Percentiles rank a stretch among this genome's conserved stretches.
These are phyloP conservation scores for Populus alba DNA, from an alignment of 345 rosid species.

Conservation along the genomic window DNA sequence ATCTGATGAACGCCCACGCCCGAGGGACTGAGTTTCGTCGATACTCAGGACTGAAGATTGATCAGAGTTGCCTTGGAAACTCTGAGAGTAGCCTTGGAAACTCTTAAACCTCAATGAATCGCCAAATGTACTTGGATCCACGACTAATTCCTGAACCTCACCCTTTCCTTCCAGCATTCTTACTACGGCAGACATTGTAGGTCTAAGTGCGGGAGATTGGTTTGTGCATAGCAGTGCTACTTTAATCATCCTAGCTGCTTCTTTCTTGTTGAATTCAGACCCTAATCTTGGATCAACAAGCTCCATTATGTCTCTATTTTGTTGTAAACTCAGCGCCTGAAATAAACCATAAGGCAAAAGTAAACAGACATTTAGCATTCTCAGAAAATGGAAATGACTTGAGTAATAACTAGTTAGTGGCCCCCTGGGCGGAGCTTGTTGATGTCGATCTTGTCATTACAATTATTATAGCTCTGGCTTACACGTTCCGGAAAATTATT, in stretches of 20 bases:
- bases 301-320: constrained; percentile 37
- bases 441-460: too few relatives aligned
- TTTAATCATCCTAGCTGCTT: constrained; percentile 42
- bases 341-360: too few relatives aligned
- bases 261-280: constrained; percentile 35
- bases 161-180: constrained; percentile 46
- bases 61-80: constrained; percentile 7
- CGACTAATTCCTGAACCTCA: constrained; percentile 33
- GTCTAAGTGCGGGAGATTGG: too few relatives aligned
- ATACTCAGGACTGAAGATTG: not conserved
- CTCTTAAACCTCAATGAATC: constrained; percentile 20
- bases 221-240: constrained; percentile 49
- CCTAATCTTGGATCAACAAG: constrained; percentile 44
- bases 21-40: not conserved
- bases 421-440: too few relatives aligned
- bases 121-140: constrained; percentile 26
- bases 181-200: constrained; percentile 57
- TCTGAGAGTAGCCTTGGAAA: not conserved
- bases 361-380: too few relatives aligned
- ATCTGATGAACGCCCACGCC: not conserved
- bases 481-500: too few relatives aligned
- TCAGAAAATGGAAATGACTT: too few relatives aligned
- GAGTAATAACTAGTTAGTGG: too few relatives aligned
- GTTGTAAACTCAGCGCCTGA: too few relatives aligned
- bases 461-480: too few relatives aligned